Evolutionary conservation across 768 basidiomycete genomes (phyloP), one percentile per base, ranked within the genome.

Genomic region (Astraeus odoratus): DNA sequence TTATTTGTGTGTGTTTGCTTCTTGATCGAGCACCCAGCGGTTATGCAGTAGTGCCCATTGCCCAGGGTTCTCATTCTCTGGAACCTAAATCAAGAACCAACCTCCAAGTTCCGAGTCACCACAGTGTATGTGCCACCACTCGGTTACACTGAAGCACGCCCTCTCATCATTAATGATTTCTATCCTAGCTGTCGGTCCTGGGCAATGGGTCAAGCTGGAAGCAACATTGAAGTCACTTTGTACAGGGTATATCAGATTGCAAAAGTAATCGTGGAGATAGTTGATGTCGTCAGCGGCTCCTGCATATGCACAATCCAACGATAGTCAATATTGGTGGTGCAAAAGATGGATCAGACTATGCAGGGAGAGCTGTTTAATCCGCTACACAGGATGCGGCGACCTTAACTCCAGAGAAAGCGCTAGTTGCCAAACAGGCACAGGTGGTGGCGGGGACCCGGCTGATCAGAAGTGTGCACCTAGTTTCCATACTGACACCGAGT

Each of bases 401-500:
- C n/a, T 24, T 27, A 6, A 16, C 26, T 9, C 33, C 29, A 19
- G 23, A 47, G 5, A 38, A n/a, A 30, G 41, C 22, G 20, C 24
- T 19, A 27, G 8, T 30, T 8, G 43, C 47, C 18, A 39, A 19
- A 20, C 31, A 23, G 5, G 45, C 49, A 3, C 38, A 47, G 34
- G 31, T 39, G 19, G 45, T 48, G 3, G 44, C 49, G 12, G 49
- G 41, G 24, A 23, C 16, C 15, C 30, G 18, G 24, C 45, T 46
- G 41, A 39, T 19, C 19, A 48, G 49, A 13, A 51, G 51, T 19
- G 44, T 54, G 15, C 53, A 53, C 29, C 53, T 51, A 25, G 47
- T 50, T 15, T 43, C 44, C 23, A 43, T 47, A 47, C 57, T 53
- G 18, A 49, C 51, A 10, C 31, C 37, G 24, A 40, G 38, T 30